These are phyloP conservation scores for Penicillium odoratum DNA, from an alignment of 495 filamentous ascomycete species.

Conservation along the genomic window DNA sequence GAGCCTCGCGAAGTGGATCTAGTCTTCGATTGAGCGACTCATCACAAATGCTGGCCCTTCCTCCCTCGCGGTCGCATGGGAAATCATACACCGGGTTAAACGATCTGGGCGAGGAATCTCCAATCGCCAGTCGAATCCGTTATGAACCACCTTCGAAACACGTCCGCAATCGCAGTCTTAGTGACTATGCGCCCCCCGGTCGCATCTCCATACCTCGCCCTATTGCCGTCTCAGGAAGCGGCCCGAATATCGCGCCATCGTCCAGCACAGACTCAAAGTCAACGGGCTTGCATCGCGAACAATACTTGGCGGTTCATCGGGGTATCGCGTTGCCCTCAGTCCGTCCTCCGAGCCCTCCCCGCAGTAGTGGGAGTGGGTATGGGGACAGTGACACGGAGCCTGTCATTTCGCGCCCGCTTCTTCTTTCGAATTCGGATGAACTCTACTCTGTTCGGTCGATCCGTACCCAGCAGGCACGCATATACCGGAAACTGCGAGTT, in stretches of 20 bases:
- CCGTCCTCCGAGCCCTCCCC: slow-evolving; percentile 74
- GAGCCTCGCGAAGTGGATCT: slow-evolving; percentile 38
- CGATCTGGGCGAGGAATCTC: slow-evolving; percentile 38
- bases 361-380: slow-evolving; percentile 53
- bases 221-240: slow-evolving; percentile 64
- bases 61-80: slow-evolving; percentile 32
- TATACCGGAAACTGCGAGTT: slow-evolving; percentile 73
- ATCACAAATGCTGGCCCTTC: slow-evolving; percentile 36
- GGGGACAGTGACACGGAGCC: slow-evolving; percentile 34
- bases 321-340: slow-evolving; percentile 59
- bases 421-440: slow-evolving; percentile 30
- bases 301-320: slow-evolving; percentile 73
- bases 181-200: slow-evolving; percentile 79
- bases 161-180: slow-evolving; percentile 75
- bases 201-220: slow-evolving; percentile 64
- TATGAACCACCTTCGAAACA: slow-evolving; percentile 42
- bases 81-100: slow-evolving; percentile 40
- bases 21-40: slow-evolving; percentile 44
- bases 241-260: slow-evolving; percentile 40
- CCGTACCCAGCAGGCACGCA: slow-evolving; percentile 43
- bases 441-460: slow-evolving; percentile 48
- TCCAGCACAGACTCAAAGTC: slow-evolving; percentile 45
- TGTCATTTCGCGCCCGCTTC: slow-evolving; percentile 27
- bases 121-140: slow-evolving; percentile 29
- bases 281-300: slow-evolving; percentile 72